Evolutionary conservation across 2,329 filamentous ascomycete species (phyloP), one percentile per base, ranked within the genome.

Genomic region (Penicillium sp.): DNA sequence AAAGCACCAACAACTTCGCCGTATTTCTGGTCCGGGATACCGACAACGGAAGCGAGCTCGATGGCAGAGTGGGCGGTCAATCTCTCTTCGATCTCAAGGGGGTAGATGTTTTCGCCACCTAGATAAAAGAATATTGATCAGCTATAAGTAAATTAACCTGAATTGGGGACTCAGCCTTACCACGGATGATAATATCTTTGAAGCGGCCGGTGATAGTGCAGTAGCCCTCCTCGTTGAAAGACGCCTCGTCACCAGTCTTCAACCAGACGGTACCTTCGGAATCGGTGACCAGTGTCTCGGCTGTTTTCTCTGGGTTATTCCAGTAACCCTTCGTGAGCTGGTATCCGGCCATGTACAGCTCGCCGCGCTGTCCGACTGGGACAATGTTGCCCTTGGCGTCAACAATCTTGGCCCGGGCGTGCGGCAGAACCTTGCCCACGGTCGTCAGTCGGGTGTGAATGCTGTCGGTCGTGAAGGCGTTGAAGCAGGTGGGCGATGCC

Each of bases 141-240:
- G 56, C n/a, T 25, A 46, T 10, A 44, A 53, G 54, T 53, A 26
- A 39, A 56, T n/a, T 50, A 44, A 11, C 44, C n/a, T 27, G 21
- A 19, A 39, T 23, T n/a, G 27, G 26, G 50, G 27, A 23, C 16
- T 3, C 16, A 9, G 27, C 13, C 70, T 37, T 64, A 73, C 86
- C 89, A 66, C 89, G 80, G 59, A 92, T 92, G 57, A 92, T 91
- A 35, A 92, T 91, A 58, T 92, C 89, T 76, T 92, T 92, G 75
- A 91, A 90, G 21, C 89, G 80, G 0, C 89, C 89, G 0, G 89
- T 92, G 63, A 92, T 91, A 7, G 79, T 81, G 63, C 88, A 91
- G 68, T 90, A 90, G 0, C 88, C 89, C 9, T 85, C 74, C 1
- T 74, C 66, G 46, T 82, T 77, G 62, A 85, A 80, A 3, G 80